phyloP scores from a whole-genome alignment of 2,329 filamentous ascomycete genomes.

The Cryphonectria nitschkei region DNA sequence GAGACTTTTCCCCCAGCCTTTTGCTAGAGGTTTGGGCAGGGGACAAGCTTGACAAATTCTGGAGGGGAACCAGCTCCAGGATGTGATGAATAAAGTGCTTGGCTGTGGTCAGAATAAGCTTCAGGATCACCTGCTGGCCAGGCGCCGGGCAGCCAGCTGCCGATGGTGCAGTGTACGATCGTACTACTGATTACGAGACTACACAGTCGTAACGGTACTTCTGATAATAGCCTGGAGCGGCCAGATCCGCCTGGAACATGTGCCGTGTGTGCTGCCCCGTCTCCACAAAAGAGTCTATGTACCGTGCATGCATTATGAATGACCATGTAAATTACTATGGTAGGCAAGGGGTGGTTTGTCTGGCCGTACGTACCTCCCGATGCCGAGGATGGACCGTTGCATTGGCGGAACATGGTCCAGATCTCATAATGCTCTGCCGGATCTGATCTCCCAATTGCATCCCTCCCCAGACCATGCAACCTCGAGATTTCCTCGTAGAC shows the following conservation, averaged over 20 bases:
- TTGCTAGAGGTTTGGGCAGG: background rate
- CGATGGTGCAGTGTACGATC: background rate
- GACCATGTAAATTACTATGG: no score
- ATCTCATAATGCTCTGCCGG: conserved; percentile 17
- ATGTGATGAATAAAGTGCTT: background rate
- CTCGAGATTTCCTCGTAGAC: background rate
- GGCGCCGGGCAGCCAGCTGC: background rate
- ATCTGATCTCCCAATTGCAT: conserved; percentile 5
- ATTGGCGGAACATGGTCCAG: conserved; percentile 8
- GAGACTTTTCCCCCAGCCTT: conserved; percentile 5
- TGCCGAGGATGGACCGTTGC: conserved; percentile 12
- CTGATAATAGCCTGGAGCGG: background rate
- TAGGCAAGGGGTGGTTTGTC: background rate
- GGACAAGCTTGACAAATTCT: background rate
- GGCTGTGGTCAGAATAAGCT: conserved; percentile 25
- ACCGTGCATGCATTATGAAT: no score
- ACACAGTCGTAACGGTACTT: background rate
- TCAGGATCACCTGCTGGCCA: conserved; percentile 9
- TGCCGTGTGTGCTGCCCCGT: background rate
- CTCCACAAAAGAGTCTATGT: background rate
- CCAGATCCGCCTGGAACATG: background rate
- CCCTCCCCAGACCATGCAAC: background rate
- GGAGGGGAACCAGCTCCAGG: background rate
- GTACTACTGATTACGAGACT: background rate
- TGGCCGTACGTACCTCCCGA: conserved; percentile 1